A percentile compares a stretch with the other conserved stretches of the same genome.
Evolutionary conservation across 345 rosid genomes (phyloP).

Genomic region (Arabidopsis arenosa): DNA sequence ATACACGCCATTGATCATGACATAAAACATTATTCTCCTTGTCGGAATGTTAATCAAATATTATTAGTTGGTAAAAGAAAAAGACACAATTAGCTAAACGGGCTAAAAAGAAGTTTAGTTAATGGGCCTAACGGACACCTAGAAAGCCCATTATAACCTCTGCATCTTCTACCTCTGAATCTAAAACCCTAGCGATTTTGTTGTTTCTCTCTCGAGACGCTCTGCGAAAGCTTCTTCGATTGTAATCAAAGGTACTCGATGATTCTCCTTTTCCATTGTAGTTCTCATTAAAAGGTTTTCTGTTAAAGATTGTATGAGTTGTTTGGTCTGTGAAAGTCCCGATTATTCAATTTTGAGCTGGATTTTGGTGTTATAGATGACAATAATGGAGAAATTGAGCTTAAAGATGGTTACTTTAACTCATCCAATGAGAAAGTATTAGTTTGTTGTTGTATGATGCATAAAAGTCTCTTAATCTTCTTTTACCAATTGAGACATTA

Average conservation of each 20-base stretch:
- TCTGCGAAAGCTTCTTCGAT: background rate
- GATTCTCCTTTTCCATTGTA: background rate
- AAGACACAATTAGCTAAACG: background rate
- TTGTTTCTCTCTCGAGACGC: background rate
- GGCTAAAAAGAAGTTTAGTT: background rate
- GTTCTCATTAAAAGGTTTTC: background rate
- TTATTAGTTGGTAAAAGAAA: too few species aligned
- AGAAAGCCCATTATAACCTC: background rate
- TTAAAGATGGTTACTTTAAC: constrained; percentile 4
- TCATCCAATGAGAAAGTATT: background rate
- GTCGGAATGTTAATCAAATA: background rate
- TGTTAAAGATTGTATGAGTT: too few species aligned
- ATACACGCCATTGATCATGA: constrained; percentile 34
- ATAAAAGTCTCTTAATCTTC: background rate
- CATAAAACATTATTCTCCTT: constrained; percentile 6
- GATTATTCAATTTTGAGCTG: too few species aligned
- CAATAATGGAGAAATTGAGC: constrained; percentile 46
- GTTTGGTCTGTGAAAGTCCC: too few species aligned
- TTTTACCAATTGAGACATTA: background rate
- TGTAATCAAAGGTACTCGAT: constrained; percentile 10
- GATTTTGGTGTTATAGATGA: too few species aligned
- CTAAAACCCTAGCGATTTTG: constrained; percentile 5
- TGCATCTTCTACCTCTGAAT: background rate
- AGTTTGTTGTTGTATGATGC: background rate
- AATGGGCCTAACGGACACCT: background rate